Percentiles rank a stretch among this genome's conserved stretches.
Evolutionary conservation across 176 grass and related monocot species (phyloP).

Genomic region (Melocanna baccifera): DNA sequence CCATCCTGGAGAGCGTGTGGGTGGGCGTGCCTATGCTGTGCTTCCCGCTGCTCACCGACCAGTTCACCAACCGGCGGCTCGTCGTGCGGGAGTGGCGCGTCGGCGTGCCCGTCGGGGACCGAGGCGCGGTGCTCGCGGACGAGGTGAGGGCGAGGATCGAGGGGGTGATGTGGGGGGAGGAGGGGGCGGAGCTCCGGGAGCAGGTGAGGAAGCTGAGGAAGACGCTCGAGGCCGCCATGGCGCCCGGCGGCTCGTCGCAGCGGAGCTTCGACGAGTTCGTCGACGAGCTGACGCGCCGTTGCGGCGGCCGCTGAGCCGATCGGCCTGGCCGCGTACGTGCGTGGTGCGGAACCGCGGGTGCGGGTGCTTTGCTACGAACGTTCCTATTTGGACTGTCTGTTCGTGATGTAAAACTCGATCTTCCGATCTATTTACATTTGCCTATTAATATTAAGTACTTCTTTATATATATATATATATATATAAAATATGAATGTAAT

Average conservation of each 20-base stretch:
- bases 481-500: no score
- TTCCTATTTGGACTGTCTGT: no score
- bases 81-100: slow-evolving; percentile 48
- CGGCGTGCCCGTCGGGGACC: slow-evolving; percentile 49
- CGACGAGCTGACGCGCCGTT: slow-evolving; percentile 37
- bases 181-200: slow-evolving; percentile 27
- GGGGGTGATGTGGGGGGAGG: slow-evolving; percentile 38
- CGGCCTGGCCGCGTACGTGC: no score
- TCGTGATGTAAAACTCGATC: no score
- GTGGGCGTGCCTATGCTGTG: slow-evolving; percentile 63
- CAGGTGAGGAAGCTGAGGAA: slow-evolving; percentile 33
- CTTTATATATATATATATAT: no score
- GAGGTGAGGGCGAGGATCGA: slow-evolving; percentile 40
- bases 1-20: slow-evolving; percentile 65
- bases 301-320: background rate
- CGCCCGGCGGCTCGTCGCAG: slow-evolving; percentile 49
- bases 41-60: slow-evolving; percentile 72
- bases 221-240: slow-evolving; percentile 29
- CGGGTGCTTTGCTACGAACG: no score
- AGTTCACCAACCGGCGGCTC: slow-evolving; percentile 57
- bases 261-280: slow-evolving; percentile 56
- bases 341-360: no score
- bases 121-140: slow-evolving; percentile 31
- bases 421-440: no score
- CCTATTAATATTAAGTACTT: no score